phyloP scores from a whole-genome alignment of 495 filamentous ascomycete genomes.

The Aspergillus kassunensis region DNA sequence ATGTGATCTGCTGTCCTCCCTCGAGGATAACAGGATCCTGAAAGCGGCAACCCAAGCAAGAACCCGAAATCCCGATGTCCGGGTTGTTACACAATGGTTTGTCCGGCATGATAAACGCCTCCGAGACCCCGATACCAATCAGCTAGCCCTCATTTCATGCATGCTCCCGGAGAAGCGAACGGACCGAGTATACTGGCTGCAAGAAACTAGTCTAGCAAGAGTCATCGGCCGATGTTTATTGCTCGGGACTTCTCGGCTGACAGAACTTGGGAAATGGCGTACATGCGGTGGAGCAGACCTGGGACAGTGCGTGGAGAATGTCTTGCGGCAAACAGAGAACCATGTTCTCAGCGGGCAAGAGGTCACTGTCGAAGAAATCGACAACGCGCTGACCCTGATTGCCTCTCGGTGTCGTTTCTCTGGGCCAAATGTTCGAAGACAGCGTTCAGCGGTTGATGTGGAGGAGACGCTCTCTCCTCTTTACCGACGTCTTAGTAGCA shows the following conservation, averaged over 20 bases:
- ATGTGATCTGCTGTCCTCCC: constrained; percentile 56
- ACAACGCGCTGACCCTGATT: constrained; percentile 56
- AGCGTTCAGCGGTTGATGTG: constrained; percentile 36
- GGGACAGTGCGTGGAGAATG: constrained; percentile 62
- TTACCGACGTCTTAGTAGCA: constrained; percentile 57
- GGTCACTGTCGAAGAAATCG: constrained; percentile 74
- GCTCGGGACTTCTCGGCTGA: constrained; percentile 55
- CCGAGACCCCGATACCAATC: constrained; percentile 47
- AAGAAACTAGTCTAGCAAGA: constrained; percentile 54
- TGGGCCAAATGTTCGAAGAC: constrained; percentile 55
- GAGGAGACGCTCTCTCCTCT: constrained; percentile 50
- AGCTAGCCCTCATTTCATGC: constrained; percentile 61
- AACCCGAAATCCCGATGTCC: constrained; percentile 30
- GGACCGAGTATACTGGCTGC: constrained; percentile 70
- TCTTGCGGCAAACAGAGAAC: constrained; percentile 61
- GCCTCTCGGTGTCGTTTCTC: constrained; percentile 68
- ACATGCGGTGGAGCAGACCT: constrained; percentile 59
- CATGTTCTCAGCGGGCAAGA: constrained; percentile 28
- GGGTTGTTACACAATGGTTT: constrained; percentile 58
- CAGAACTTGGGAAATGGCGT: constrained; percentile 59
- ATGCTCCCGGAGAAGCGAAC: constrained; percentile 69
- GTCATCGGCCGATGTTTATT: constrained; percentile 61
- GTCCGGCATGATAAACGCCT: constrained; percentile 47
- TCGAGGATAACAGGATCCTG: constrained; percentile 43
- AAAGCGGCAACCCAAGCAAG: constrained; percentile 33